A percentile compares a stretch with the other conserved stretches of the same genome.
Conservation (phyloP, 1,284 basidiomycete genomes). For the Gomphus bonarii region DNA sequence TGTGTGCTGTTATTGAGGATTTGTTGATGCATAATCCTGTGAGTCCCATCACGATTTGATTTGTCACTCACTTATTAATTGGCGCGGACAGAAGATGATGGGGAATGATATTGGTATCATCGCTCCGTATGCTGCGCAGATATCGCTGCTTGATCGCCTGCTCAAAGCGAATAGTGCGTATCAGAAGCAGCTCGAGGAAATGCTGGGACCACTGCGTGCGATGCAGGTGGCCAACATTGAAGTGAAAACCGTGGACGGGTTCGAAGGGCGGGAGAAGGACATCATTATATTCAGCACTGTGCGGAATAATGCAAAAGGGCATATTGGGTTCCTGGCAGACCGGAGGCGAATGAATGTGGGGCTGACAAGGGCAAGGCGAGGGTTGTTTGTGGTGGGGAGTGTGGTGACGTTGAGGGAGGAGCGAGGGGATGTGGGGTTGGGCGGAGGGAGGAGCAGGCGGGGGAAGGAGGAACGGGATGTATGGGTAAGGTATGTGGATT, state of each 20-base stretch:
- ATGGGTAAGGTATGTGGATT: conserved; percentile 14
- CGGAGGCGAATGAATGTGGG: conserved; percentile 81
- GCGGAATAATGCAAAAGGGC: conserved; percentile 62
- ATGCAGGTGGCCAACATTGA: conserved; percentile 59
- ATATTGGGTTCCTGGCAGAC: conserved; percentile 88
- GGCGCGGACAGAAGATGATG: conserved; percentile 37
- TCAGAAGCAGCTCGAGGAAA: conserved; percentile 38
- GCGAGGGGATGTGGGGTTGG: not conserved
- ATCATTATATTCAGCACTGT: conserved; percentile 89
- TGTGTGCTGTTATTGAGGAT: conserved; percentile 73
- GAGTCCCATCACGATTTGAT: conserved; percentile 18
- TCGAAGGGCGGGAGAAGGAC: conserved; percentile 89
- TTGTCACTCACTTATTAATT: not conserved
- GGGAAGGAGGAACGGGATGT: conserved; percentile 4
- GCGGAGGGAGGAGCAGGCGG: too few species aligned
- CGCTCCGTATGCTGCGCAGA: conserved; percentile 79
- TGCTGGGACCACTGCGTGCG: conserved; percentile 56
- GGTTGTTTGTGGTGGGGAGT: conserved; percentile 74
- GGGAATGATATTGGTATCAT: conserved; percentile 81
- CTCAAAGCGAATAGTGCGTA: conserved; percentile 45
- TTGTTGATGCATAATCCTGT: conserved; percentile 66
- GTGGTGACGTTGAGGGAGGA: conserved; percentile 49
- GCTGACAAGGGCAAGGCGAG: conserved; percentile 75
- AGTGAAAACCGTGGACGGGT: conserved; percentile 86
- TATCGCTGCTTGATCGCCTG: conserved; percentile 54